Conservation (phyloP, 2,329 filamentous ascomycete genomes). For the Knufia fluminis region DNA sequence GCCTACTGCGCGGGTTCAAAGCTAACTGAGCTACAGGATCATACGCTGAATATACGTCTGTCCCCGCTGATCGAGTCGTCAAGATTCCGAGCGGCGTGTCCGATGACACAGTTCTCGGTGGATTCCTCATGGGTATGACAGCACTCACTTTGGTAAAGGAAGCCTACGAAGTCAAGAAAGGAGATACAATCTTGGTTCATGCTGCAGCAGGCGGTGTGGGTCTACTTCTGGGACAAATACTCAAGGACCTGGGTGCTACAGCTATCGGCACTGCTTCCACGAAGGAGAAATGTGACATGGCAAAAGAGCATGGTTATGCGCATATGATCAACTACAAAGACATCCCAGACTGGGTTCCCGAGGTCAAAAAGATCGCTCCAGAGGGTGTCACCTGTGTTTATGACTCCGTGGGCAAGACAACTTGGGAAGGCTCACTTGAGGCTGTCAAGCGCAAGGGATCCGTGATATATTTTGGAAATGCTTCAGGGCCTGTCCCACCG, state of each 20-base stretch:
- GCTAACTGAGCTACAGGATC: constrained; percentile 26
- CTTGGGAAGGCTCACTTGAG: constrained; percentile 70
- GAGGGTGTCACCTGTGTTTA: constrained; percentile 67
- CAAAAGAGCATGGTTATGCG: constrained; percentile 60
- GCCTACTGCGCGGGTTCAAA: neutral
- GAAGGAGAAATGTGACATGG: constrained; percentile 61
- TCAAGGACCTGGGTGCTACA: constrained; percentile 62
- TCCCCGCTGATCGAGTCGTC: constrained; percentile 46
- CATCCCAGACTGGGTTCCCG: constrained; percentile 65
- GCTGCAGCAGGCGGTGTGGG: constrained; percentile 82
- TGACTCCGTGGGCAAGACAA: constrained; percentile 76
- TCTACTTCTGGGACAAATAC: constrained; percentile 59
- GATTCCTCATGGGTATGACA: constrained; percentile 69
- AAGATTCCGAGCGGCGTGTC: constrained; percentile 55
- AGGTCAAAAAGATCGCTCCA: constrained; percentile 62
- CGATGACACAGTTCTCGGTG: constrained; percentile 55
- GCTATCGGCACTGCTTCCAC: constrained; percentile 73
- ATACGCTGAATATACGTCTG: constrained; percentile 52
- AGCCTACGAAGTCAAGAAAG: constrained; percentile 58
- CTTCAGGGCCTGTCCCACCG: constrained; percentile 61
- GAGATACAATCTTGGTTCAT: constrained; percentile 77
- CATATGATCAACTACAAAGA: constrained; percentile 71
- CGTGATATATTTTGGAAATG: constrained; percentile 69
- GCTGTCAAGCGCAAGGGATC: constrained; percentile 67
- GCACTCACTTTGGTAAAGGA: constrained; percentile 71